These are phyloP conservation scores for Penicillium brasilianum DNA, from an alignment of 2,329 filamentous ascomycete species.

Conservation along the genomic window DNA sequence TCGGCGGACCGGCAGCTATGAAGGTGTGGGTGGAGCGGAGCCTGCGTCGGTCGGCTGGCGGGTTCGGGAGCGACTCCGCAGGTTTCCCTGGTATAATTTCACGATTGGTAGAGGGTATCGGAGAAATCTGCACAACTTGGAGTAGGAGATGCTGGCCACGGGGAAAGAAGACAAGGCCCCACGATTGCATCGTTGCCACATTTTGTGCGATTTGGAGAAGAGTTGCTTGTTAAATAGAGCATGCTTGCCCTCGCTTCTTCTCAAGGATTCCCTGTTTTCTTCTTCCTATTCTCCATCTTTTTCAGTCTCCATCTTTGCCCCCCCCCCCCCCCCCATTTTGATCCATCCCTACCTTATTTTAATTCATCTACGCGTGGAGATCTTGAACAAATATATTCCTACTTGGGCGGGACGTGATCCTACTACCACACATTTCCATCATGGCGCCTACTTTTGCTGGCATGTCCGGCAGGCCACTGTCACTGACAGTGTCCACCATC, in stretches of 20 bases:
- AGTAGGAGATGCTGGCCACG: conserved; percentile 9
- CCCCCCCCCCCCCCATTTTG: conserved; percentile 11
- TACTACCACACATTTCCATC: conserved; percentile 8
- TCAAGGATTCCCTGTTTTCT: conserved; percentile 16
- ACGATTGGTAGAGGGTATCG: not conserved
- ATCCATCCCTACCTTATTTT: conserved; percentile 9
- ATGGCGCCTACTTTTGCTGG: conserved; percentile 64
- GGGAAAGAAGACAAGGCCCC: conserved; percentile 22
- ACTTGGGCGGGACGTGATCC: not conserved
- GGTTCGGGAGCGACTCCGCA: too few relatives aligned
- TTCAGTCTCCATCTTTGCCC: conserved; percentile 11
- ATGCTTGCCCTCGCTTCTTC: conserved; percentile 24
- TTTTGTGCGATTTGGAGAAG: conserved; percentile 23
- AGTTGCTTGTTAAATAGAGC: conserved; percentile 31
- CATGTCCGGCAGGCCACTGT: conserved; percentile 63
- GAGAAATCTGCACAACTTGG: not conserved
- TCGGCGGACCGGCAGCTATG: conserved; percentile 17
- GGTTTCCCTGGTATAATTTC: too few relatives aligned
- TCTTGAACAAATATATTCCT: too few relatives aligned
- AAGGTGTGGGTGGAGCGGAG: conserved; percentile 21
- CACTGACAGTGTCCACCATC: conserved; percentile 64
- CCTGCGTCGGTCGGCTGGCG: conserved; percentile 21
- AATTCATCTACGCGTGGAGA: conserved; percentile 9
- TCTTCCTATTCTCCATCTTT: conserved; percentile 22
- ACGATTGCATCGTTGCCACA: conserved; percentile 30